Conservation (phyloP, 768 basidiomycete genomes). For the Filobasidium wieringae region DNA sequence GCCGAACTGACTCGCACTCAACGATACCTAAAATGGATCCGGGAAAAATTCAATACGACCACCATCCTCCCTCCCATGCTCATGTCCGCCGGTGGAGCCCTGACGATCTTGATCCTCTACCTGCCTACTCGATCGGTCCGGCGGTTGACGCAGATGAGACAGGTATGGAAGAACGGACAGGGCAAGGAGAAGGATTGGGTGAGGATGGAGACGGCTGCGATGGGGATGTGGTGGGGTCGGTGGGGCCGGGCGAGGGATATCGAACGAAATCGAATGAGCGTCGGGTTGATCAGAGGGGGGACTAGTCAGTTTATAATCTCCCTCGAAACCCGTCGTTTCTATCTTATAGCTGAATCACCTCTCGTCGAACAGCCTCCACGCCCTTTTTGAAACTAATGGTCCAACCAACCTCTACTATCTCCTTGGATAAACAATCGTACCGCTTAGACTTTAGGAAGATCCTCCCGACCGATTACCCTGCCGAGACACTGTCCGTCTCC, state of each 20-base stretch:
- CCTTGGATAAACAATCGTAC: slow-evolving; percentile 1
- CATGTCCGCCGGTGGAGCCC: background rate
- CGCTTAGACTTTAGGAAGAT: slow-evolving; percentile 9
- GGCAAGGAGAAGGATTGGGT: background rate
- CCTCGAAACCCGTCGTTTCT: background rate
- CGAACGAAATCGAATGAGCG: background rate
- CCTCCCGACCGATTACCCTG: too few relatives aligned
- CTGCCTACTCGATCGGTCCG: slow-evolving; percentile 7
- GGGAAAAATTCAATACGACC: background rate
- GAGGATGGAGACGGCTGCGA: slow-evolving; percentile 11
- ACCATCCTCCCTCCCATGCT: background rate
- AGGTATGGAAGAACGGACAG: background rate
- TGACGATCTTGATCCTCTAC: slow-evolving; percentile 2
- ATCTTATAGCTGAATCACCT: background rate
- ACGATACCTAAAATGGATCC: too few relatives aligned
- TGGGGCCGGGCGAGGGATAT: slow-evolving; percentile 7
- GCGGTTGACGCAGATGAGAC: slow-evolving; percentile 1
- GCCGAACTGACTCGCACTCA: too few relatives aligned
- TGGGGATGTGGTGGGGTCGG: slow-evolving; percentile 8
- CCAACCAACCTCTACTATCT: background rate
- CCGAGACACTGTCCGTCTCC: too few relatives aligned
- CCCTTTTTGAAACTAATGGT: slow-evolving; percentile 3
- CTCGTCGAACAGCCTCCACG: background rate
- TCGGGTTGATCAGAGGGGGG: slow-evolving; percentile 3
- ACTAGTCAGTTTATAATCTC: background rate